Evolutionary conservation across 1,284 basidiomycete genomes (phyloP).

Genomic region (Phylloporus sp.): DNA sequence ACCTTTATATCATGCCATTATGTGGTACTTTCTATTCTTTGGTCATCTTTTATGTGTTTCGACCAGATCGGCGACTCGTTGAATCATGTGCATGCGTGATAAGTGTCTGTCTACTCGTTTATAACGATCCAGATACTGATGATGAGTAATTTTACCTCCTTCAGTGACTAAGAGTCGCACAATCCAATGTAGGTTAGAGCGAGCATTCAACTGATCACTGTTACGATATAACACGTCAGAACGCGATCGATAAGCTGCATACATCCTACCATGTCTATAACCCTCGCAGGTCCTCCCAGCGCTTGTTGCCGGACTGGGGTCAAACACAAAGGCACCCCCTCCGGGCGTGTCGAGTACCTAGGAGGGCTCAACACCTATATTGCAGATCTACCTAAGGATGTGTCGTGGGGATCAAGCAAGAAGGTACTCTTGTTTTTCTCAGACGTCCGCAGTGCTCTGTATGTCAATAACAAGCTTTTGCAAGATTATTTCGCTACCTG

Average conservation of each 20-base stretch:
- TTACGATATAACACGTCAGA: too few species aligned
- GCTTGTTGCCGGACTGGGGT: slow-evolving; percentile 55
- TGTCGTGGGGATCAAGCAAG: slow-evolving; percentile 29
- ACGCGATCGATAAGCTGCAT: not conserved
- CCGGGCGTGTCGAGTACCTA: slow-evolving; percentile 51
- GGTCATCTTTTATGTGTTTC: too few species aligned
- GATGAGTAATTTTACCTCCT: too few species aligned
- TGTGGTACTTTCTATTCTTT: too few species aligned
- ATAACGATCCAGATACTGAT: too few species aligned
- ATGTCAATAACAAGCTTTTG: slow-evolving; percentile 56
- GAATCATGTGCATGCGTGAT: too few species aligned
- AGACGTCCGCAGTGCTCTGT: slow-evolving; percentile 57
- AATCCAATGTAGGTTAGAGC: too few species aligned
- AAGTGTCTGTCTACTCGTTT: too few species aligned
- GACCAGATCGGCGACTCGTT: too few species aligned
- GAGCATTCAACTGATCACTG: too few species aligned
- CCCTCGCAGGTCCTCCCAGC: slow-evolving; percentile 51
- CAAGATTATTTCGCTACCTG: slow-evolving; percentile 60
- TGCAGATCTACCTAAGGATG: slow-evolving; percentile 47
- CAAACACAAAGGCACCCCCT: slow-evolving; percentile 55
- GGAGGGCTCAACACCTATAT: slow-evolving; percentile 60
- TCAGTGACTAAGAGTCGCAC: too few species aligned
- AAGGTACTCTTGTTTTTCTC: slow-evolving; percentile 58
- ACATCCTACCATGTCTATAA: slow-evolving; percentile 32
- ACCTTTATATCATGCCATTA: too few species aligned